Evolutionary conservation across 495 filamentous ascomycete species (phyloP).

Genomic region (Talaromyces thailandensis): DNA sequence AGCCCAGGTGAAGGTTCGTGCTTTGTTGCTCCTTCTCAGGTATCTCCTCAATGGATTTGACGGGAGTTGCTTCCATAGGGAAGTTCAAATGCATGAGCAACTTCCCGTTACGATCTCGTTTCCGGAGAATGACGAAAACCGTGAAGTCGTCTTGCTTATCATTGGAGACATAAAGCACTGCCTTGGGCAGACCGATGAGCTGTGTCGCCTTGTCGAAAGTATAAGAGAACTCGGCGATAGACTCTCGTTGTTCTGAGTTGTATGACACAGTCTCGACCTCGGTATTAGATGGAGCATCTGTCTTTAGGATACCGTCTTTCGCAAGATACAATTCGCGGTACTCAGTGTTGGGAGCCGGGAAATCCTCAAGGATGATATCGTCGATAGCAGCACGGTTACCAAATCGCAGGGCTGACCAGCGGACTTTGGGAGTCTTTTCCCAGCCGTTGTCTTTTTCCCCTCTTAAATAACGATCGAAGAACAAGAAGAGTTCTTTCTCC

Average conservation of each 20-base stretch:
- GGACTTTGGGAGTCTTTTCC: slow-evolving; percentile 30
- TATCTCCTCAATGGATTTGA: slow-evolving; percentile 25
- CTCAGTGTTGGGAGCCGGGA: slow-evolving; percentile 22
- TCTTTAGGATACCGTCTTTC: slow-evolving; percentile 4
- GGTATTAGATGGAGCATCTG: neutral
- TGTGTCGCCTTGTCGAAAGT: slow-evolving; percentile 18
- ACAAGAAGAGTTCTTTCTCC: slow-evolving; percentile 18
- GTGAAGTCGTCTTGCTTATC: slow-evolving; percentile 28
- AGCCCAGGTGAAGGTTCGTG: slow-evolving; percentile 20
- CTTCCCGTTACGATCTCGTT: slow-evolving; percentile 26
- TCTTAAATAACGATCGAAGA: slow-evolving; percentile 32
- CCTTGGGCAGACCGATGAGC: slow-evolving; percentile 27
- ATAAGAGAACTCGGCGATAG: slow-evolving; percentile 21
- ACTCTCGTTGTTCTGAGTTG: slow-evolving; percentile 15
- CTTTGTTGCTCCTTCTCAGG: slow-evolving; percentile 16
- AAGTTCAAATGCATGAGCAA: slow-evolving; percentile 25
- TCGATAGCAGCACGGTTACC: slow-evolving; percentile 15
- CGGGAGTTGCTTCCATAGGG: slow-evolving; percentile 16
- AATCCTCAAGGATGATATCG: slow-evolving; percentile 19
- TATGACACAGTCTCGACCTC: slow-evolving; percentile 8
- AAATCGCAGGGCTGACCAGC: slow-evolving; percentile 19
- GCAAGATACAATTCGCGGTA: slow-evolving; percentile 20
- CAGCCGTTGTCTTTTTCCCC: slow-evolving; percentile 28
- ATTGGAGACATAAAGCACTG: slow-evolving; percentile 31
- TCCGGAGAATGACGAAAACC: slow-evolving; percentile 29